phyloP scores from a whole-genome alignment of 306 rosid genomes.

The Mimosa bimucronata region DNA sequence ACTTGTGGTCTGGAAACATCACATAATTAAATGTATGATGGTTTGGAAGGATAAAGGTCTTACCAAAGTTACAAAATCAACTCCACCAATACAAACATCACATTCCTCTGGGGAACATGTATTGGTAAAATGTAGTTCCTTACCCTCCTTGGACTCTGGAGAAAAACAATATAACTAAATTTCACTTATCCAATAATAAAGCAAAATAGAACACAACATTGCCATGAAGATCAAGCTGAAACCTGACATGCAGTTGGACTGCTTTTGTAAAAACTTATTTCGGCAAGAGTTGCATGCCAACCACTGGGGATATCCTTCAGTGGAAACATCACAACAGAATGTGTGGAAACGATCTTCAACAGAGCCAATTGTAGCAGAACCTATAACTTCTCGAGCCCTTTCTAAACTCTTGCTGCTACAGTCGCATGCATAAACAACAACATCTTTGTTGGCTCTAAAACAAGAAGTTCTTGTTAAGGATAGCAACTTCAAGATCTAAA shows the following conservation, averaged over 20 bases:
- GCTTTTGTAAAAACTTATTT: slow-evolving; percentile 38
- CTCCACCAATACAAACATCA: slow-evolving; percentile 73
- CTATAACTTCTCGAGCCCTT: slow-evolving; percentile 64
- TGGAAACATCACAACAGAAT: slow-evolving; percentile 75
- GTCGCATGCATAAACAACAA: slow-evolving; percentile 82
- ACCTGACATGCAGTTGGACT: slow-evolving; percentile 51
- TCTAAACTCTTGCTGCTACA: slow-evolving; percentile 76
- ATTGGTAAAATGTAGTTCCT: slow-evolving; percentile 26
- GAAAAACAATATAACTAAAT: slow-evolving; percentile 30
- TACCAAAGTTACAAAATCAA: slow-evolving; percentile 86
- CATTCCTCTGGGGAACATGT: slow-evolving; percentile 39
- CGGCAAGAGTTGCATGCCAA: slow-evolving; percentile 67
- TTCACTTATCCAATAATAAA: slow-evolving; percentile 22
- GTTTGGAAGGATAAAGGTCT: slow-evolving; percentile 35
- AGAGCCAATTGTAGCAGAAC: slow-evolving; percentile 36
- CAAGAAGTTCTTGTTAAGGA: slow-evolving; percentile 35
- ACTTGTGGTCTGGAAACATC: slow-evolving; percentile 20
- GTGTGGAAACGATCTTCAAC: slow-evolving; percentile 58
- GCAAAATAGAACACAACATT: slow-evolving; percentile 15
- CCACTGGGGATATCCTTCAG: slow-evolving; percentile 67
- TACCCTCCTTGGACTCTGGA: slow-evolving; percentile 50
- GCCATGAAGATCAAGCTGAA: slow-evolving; percentile 35
- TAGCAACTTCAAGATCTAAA: slow-evolving; percentile 5
- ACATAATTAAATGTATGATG: slow-evolving; percentile 26
- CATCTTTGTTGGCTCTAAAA: slow-evolving; percentile 68